Evolutionary conservation across 1,139 yeast genomes (phyloP).

Genomic region (Torulaspora globosa): DNA sequence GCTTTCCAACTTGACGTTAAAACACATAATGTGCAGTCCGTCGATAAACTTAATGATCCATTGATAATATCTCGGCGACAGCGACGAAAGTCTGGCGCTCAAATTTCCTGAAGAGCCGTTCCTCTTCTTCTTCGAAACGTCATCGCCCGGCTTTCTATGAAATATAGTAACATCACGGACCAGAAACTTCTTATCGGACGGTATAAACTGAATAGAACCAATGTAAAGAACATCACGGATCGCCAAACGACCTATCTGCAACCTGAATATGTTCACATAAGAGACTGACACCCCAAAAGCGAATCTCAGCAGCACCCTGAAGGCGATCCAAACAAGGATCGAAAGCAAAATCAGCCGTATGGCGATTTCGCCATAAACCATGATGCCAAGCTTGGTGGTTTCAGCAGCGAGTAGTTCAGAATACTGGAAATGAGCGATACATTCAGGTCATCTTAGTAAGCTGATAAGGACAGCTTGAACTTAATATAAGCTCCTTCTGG

Average conservation of each 20-base stretch:
- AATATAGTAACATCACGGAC: conserved; percentile 16
- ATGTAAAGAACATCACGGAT: conserved; percentile 17
- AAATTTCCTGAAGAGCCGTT: neutral
- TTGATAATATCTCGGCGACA: neutral
- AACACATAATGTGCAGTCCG: conserved; percentile 1
- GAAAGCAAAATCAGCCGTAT: conserved; percentile 2
- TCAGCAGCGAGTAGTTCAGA: too few relatives aligned
- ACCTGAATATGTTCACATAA: conserved; percentile 22
- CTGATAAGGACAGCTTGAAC: neutral
- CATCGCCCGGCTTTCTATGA: neutral
- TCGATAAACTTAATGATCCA: neutral
- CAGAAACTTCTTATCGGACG: conserved; percentile 18
- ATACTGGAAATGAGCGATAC: too few relatives aligned
- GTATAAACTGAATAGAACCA: conserved; percentile 21
- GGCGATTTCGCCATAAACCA: conserved; percentile 2
- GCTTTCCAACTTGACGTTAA: neutral
- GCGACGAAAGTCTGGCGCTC: neutral
- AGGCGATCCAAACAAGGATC: conserved; percentile 6
- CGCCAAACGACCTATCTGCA: conserved; percentile 16
- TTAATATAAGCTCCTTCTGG: neutral
- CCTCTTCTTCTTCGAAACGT: neutral
- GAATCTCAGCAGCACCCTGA: conserved; percentile 5
- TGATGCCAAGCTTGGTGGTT: neutral
- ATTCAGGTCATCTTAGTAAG: too few relatives aligned
- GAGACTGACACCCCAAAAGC: conserved; percentile 11